phyloP scores from a whole-genome alignment of 1,284 basidiomycete species.

The Pseudozyma sp. region DNA sequence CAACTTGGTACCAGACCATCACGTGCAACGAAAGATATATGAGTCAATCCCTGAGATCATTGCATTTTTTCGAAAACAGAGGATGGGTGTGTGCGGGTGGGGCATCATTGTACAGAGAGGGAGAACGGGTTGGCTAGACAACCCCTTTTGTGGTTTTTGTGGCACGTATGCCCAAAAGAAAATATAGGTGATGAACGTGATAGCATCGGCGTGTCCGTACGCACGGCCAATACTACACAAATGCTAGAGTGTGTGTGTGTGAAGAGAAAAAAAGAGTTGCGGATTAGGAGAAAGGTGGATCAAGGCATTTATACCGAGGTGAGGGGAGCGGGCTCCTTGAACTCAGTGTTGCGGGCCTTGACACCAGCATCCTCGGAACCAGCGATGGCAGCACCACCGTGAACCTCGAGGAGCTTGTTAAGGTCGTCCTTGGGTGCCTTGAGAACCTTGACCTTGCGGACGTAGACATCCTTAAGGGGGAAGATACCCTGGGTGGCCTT shows the following conservation, averaged over 20 bases:
- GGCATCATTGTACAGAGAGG: constrained; percentile 46
- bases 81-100: constrained; percentile 17
- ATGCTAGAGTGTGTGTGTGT: constrained; percentile 11
- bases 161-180: constrained; percentile 8
- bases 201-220: too few species aligned
- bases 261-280: not conserved
- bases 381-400: constrained; percentile 77
- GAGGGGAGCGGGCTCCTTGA: constrained; percentile 89
- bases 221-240: not conserved
- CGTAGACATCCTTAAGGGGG: constrained; percentile 89
- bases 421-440: constrained; percentile 97
- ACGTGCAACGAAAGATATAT: constrained; percentile 2
- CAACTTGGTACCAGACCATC: too few species aligned
- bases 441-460: constrained; percentile 91
- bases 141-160: constrained; percentile 25
- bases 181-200: constrained; percentile 8
- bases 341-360: constrained; percentile 82
- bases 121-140: constrained; percentile 19
- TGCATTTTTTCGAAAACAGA: constrained; percentile 39
- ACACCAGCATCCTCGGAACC: constrained; percentile 83
- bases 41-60: constrained; percentile 50
- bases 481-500: constrained; percentile 96
- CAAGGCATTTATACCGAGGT: constrained; percentile 74
- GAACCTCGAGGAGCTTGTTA: constrained; percentile 92
- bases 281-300: not conserved